A percentile compares a stretch with the other conserved stretches of the same genome.
phyloP scores from a whole-genome alignment of 768 basidiomycete species.

The Clitopilus hobsonii region DNA sequence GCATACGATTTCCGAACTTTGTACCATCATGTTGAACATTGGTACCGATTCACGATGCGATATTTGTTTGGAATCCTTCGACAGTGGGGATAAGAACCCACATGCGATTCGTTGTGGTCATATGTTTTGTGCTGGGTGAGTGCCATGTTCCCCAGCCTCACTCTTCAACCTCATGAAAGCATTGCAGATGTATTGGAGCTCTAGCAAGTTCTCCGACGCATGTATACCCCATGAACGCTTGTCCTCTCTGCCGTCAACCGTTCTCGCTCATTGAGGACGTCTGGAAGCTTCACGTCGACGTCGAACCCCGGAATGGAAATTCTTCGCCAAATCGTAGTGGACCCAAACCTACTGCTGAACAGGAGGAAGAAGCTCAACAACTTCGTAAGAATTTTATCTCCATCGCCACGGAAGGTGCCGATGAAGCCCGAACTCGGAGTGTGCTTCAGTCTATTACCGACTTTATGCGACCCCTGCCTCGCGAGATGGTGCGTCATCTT shows the following conservation, averaged over 20 bases:
- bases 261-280: slow-evolving; percentile 31
- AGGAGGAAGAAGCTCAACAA: slow-evolving; percentile 41
- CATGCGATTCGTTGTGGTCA: slow-evolving; percentile 70
- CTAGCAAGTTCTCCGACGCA: background rate
- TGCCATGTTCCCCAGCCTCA: slow-evolving; percentile 25
- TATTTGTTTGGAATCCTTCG: slow-evolving; percentile 67
- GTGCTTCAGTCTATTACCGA: slow-evolving; percentile 46
- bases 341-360: slow-evolving; percentile 17
- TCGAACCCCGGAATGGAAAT: slow-evolving; percentile 8
- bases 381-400: slow-evolving; percentile 50
- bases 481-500: slow-evolving; percentile 34
- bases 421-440: slow-evolving; percentile 42
- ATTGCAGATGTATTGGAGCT: background rate
- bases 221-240: slow-evolving; percentile 14
- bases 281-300: slow-evolving; percentile 58
- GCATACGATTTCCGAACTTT: slow-evolving; percentile 2
- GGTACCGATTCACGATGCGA: slow-evolving; percentile 67
- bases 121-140: slow-evolving; percentile 54
- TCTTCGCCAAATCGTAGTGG: too few relatives aligned
- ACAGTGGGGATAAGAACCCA: slow-evolving; percentile 46
- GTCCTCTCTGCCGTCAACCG: slow-evolving; percentile 59
- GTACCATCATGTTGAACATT: slow-evolving; percentile 54
- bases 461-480: slow-evolving; percentile 42
- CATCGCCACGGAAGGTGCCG: slow-evolving; percentile 52
- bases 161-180: background rate